Conservation (phyloP, 2,329 filamentous ascomycete genomes). For the Lasiodiplodia theobromae region DNA sequence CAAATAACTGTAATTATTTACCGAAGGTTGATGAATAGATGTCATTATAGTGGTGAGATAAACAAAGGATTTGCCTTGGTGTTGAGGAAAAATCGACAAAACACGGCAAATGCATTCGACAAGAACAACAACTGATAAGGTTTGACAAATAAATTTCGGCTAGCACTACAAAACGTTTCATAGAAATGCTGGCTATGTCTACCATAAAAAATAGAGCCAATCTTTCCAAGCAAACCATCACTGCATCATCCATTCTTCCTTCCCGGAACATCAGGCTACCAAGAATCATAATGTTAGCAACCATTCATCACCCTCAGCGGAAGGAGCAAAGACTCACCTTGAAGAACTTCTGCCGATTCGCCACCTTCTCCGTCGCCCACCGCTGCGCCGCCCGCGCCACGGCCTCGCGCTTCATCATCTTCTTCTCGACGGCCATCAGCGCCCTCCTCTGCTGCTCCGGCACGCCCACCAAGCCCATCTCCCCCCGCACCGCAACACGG, state of each 20-base stretch:
- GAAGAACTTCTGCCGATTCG: slow-evolving; percentile 32
- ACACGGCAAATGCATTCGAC: too few species aligned
- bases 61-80: too few species aligned
- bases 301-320: too few species aligned
- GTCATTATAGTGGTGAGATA: too few species aligned
- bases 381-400: slow-evolving; percentile 32
- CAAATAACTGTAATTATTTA: too few species aligned
- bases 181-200: too few species aligned
- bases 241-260: neutral
- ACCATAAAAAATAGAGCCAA: neutral
- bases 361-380: slow-evolving; percentile 31
- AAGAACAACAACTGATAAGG: too few species aligned
- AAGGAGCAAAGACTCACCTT: slow-evolving; percentile 25
- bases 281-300: neutral
- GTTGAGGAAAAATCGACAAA: too few species aligned
- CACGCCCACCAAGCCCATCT: slow-evolving; percentile 35
- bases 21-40: too few species aligned
- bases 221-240: neutral
- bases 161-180: too few species aligned
- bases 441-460: slow-evolving; percentile 33
- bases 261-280: neutral
- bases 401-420: slow-evolving; percentile 34
- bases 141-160: too few species aligned
- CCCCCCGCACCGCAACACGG: slow-evolving; percentile 34
- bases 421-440: slow-evolving; percentile 34